Conservation (phyloP, 2,329 filamentous ascomycete genomes). For the Neobulgaria alba region DNA sequence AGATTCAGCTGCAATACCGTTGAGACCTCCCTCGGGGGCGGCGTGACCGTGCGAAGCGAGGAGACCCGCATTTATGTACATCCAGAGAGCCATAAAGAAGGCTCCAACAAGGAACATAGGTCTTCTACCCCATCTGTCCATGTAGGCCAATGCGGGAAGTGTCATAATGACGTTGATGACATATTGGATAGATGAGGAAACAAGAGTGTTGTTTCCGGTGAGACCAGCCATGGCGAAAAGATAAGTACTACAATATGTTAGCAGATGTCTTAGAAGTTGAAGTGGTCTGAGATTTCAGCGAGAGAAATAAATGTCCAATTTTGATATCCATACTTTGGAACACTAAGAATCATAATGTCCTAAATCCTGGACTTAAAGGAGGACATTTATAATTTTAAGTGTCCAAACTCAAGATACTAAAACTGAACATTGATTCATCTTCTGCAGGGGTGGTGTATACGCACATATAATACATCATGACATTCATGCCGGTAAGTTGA, state of each 20-base stretch:
- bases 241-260: constrained; percentile 22
- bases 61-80: constrained; percentile 39
- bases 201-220: constrained; percentile 28
- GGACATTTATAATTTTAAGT: too few species aligned
- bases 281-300: too few species aligned
- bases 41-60: constrained; percentile 34
- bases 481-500: constrained; percentile 45
- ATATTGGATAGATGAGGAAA: constrained; percentile 20
- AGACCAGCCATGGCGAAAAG: constrained; percentile 32
- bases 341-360: too few species aligned
- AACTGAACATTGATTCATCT: not conserved
- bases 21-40: constrained; percentile 29
- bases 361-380: too few species aligned
- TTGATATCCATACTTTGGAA: too few species aligned
- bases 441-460: not conserved
- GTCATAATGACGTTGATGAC: constrained; percentile 19
- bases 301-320: too few species aligned
- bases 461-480: constrained; percentile 33
- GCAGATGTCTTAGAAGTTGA: not conserved
- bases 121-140: constrained; percentile 16
- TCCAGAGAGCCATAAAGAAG: constrained; percentile 32
- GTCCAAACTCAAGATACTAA: too few species aligned
- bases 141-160: constrained; percentile 13
- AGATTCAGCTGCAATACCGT: constrained; percentile 32
- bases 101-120: constrained; percentile 35